Evolutionary conservation across 2,329 filamentous ascomycete species (phyloP).

Genomic region (Ophiocordyceps unilateralis): DNA sequence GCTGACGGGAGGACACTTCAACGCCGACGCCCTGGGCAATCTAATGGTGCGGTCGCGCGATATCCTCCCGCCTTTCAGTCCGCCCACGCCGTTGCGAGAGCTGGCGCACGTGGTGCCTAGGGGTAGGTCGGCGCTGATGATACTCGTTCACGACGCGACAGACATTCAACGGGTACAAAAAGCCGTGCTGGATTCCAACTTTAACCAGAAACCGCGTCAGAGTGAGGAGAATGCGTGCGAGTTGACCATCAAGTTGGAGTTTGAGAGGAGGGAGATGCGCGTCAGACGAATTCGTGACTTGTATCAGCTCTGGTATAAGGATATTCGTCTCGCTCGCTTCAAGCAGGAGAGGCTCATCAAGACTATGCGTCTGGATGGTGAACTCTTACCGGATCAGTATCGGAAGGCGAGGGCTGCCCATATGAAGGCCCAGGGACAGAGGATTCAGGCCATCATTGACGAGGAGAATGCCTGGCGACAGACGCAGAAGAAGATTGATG

Average conservation of each 20-base stretch:
- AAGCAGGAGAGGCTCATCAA: neutral
- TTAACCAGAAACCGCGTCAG: slow-evolving; percentile 44
- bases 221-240: slow-evolving; percentile 41
- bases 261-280: slow-evolving; percentile 28
- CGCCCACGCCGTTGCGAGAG: slow-evolving; percentile 23
- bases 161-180: slow-evolving; percentile 38
- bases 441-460: neutral
- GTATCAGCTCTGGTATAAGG: neutral
- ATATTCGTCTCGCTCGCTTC: neutral
- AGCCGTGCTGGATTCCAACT: slow-evolving; percentile 33
- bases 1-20: slow-evolving; percentile 31
- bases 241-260: slow-evolving; percentile 35
- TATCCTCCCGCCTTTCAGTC: slow-evolving; percentile 10
- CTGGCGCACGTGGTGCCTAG: slow-evolving; percentile 36
- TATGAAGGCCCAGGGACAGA: neutral
- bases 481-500: neutral
- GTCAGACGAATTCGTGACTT: slow-evolving; percentile 22
- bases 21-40: slow-evolving; percentile 27
- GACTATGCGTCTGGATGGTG: neutral
- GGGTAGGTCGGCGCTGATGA: slow-evolving; percentile 20
- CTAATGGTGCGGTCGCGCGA: slow-evolving; percentile 18
- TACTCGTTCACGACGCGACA: slow-evolving; percentile 22
- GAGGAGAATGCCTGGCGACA: neutral
- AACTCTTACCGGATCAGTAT: neutral
- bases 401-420: neutral